Evolutionary conservation across 1,284 basidiomycete species (phyloP).

Genomic region (Peniophora sp.): DNA sequence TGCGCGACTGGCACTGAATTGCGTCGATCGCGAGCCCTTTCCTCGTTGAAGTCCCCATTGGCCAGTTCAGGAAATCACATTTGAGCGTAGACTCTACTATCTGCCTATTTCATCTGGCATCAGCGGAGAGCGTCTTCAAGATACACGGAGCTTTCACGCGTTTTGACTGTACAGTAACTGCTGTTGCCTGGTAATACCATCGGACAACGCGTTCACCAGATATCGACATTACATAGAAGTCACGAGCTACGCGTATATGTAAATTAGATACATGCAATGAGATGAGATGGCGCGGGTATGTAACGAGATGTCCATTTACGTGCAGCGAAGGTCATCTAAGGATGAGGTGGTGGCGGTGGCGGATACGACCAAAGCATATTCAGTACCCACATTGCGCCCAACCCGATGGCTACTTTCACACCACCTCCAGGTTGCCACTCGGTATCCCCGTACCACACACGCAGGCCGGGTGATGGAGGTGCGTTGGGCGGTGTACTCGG

Average conservation of each 20-base stretch:
- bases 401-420: slow-evolving; percentile 26
- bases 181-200: too few species aligned
- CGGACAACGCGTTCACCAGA: too few species aligned
- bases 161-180: too few species aligned
- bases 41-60: too few species aligned
- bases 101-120: too few species aligned
- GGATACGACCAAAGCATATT: slow-evolving; percentile 49
- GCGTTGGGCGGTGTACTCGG: slow-evolving; percentile 11
- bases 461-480: slow-evolving; percentile 18
- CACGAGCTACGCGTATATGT: not conserved
- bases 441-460: slow-evolving; percentile 22
- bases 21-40: too few species aligned
- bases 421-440: slow-evolving; percentile 26
- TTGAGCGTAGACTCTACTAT: too few species aligned
- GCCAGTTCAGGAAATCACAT: too few species aligned
- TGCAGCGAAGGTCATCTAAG: not conserved
- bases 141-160: too few species aligned
- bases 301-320: not conserved
- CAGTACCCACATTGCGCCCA: slow-evolving; percentile 43
- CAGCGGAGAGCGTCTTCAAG: too few species aligned
- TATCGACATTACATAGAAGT: too few species aligned
- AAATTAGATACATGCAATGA: not conserved
- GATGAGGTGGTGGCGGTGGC: slow-evolving; percentile 9
- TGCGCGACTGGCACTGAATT: too few species aligned
- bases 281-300: not conserved